Conservation (phyloP, 2,329 filamentous ascomycete species). For the Fusarium albosuccineum region DNA sequence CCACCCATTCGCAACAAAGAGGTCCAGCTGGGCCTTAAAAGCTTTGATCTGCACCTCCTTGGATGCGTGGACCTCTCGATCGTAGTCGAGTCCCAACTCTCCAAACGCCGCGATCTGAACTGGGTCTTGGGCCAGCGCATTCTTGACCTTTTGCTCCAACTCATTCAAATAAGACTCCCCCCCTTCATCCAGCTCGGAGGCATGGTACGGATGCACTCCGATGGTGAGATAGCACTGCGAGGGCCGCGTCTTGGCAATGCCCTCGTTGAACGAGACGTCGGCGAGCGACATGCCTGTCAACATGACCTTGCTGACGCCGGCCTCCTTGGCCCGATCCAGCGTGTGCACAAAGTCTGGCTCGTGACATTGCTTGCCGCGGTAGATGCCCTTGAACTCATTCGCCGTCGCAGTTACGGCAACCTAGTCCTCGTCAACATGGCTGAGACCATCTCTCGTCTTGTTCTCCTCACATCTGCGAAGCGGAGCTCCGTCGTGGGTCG, state of each 20-base stretch:
- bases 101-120: conserved; percentile 60
- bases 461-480: conserved; percentile 43
- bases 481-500: conserved; percentile 37
- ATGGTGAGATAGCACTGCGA: conserved; percentile 59
- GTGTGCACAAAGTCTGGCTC: conserved; percentile 58
- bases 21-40: conserved; percentile 43
- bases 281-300: conserved; percentile 55
- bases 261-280: conserved; percentile 47
- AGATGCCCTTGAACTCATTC: conserved; percentile 63
- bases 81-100: conserved; percentile 65
- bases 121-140: conserved; percentile 40
- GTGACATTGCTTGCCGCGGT: conserved; percentile 63
- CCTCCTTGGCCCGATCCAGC: conserved; percentile 56
- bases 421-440: conserved; percentile 34
- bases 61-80: conserved; percentile 57
- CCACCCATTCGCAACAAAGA: conserved; percentile 44
- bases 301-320: conserved; percentile 58
- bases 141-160: conserved; percentile 42
- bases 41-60: conserved; percentile 49
- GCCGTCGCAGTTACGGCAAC: conserved; percentile 56
- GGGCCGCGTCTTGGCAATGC: conserved; percentile 47
- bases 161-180: conserved; percentile 41
- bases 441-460: neutral
- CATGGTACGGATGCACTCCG: conserved; percentile 65
- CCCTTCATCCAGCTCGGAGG: conserved; percentile 55